A percentile compares a stretch with the other conserved stretches of the same genome.
phyloP scores from a whole-genome alignment of 192 early-diverging fungal genomes.

The Linnemannia hyalina region DNA sequence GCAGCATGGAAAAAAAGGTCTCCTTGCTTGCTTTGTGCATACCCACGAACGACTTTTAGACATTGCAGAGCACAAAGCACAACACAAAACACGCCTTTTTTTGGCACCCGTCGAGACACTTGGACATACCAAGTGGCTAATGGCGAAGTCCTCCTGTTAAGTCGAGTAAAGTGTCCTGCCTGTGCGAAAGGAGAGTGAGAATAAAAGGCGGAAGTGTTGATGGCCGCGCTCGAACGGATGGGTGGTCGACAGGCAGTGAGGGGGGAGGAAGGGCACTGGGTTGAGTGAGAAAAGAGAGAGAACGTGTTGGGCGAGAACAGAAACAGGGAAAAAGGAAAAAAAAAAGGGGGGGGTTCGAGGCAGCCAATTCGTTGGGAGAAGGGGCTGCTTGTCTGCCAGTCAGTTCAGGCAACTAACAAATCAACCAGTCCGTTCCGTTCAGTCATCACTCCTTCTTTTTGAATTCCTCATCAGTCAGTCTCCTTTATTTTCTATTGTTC shows the following conservation, averaged over 20 bases:
- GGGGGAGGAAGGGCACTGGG: background rate
- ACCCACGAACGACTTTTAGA: background rate
- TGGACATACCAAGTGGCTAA: background rate
- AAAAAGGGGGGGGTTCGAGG: background rate
- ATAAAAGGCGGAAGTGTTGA: background rate
- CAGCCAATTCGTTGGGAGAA: background rate
- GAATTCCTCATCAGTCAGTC: background rate
- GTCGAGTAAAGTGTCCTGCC: background rate
- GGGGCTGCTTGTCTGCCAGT: background rate
- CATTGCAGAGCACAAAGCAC: background rate
- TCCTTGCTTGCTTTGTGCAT: background rate
- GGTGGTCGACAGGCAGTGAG: background rate
- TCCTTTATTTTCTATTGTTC: background rate
- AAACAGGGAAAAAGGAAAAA: background rate
- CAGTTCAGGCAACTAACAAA: background rate
- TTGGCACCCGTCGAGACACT: background rate
- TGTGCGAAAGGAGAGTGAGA: background rate
- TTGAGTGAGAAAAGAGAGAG: background rate
- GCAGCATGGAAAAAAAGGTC: background rate
- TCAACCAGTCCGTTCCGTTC: background rate
- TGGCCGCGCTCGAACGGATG: conserved; percentile 7
- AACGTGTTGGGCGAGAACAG: no score
- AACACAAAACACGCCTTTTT: background rate
- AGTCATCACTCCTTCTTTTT: background rate
- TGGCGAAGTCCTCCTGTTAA: background rate